Conservation (phyloP, 2,329 filamentous ascomycete species). For the Metarhizium anisopliae region DNA sequence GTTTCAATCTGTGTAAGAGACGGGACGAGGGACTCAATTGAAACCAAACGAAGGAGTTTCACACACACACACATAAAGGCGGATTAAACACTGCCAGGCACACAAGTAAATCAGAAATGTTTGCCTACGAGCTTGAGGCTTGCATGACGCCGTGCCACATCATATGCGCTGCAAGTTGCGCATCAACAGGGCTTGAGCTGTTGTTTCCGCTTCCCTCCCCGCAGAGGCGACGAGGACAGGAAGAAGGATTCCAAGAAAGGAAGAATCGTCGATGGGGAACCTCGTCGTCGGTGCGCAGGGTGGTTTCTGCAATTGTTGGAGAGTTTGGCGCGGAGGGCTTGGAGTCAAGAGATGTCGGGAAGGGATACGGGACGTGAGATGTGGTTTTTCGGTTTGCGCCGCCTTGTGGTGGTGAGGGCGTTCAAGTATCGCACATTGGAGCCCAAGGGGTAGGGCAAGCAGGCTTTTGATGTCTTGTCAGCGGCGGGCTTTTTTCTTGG, state of each 20-base stretch:
- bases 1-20: neutral
- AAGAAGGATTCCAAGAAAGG: no score
- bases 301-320: neutral
- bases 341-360: no score
- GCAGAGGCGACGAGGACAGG: neutral
- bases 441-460: no score
- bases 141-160: neutral
- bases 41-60: neutral
- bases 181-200: neutral
- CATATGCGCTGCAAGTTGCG: neutral
- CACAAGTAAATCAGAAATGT: neutral
- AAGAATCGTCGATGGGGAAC: neutral
- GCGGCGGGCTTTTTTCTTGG: no score
- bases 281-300: neutral
- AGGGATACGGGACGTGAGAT: no score
- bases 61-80: no score
- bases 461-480: no score
- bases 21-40: neutral
- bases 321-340: no score
- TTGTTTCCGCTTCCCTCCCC: neutral
- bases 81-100: neutral
- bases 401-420: no score
- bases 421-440: no score
- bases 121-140: neutral
- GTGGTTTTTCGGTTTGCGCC: no score